Conservation (phyloP, 345 rosid genomes). For the Physaria fendleri region DNA sequence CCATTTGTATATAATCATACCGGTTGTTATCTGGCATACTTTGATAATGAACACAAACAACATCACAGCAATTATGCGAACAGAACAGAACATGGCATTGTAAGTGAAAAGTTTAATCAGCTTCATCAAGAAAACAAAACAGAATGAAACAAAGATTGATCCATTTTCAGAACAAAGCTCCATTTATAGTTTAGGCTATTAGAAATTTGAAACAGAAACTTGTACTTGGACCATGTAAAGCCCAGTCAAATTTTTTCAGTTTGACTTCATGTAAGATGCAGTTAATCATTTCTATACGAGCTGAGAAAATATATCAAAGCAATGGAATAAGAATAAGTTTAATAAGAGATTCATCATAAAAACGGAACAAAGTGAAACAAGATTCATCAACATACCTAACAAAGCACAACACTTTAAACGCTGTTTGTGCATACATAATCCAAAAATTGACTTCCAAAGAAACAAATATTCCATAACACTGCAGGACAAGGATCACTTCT, state of each 20-base stretch:
- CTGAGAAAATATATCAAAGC: background rate
- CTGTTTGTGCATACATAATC: background rate
- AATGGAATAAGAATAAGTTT: background rate
- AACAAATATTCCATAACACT: constrained; percentile 10
- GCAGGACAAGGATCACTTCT: constrained; percentile 17
- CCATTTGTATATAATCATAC: too few relatives aligned
- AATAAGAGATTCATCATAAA: background rate
- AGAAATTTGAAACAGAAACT: background rate
- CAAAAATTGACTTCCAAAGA: constrained; percentile 7
- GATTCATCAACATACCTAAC: background rate
- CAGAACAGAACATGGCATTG: too few relatives aligned
- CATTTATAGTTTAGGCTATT: background rate
- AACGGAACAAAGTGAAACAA: constrained; percentile 4
- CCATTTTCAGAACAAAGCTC: too few relatives aligned
- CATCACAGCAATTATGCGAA: too few relatives aligned
- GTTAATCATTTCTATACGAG: background rate
- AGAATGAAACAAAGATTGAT: too few relatives aligned
- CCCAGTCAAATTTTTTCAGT: background rate
- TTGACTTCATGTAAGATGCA: background rate
- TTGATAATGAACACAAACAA: too few relatives aligned
- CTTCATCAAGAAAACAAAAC: too few relatives aligned
- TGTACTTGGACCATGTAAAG: background rate
- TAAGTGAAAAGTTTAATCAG: too few relatives aligned
- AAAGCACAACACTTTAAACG: background rate
- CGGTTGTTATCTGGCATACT: too few relatives aligned